phyloP scores from a whole-genome alignment of 2,329 filamentous ascomycete species.

The Ophiostoma novo-ulmi region DNA sequence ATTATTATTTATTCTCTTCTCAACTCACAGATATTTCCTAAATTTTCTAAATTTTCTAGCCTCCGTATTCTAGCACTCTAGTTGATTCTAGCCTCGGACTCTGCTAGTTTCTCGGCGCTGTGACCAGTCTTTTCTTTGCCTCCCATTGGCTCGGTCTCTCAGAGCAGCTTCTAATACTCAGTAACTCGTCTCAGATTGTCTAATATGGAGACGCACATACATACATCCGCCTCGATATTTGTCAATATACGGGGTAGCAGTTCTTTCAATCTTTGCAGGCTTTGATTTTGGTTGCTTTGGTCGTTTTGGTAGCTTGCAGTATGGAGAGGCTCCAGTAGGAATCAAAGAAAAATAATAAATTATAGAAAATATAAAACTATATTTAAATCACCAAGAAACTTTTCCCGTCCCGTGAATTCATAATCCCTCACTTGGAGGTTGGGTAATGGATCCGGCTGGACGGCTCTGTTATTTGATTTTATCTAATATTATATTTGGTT shows the following conservation, averaged over 20 bases:
- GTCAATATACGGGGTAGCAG: conserved; percentile 1
- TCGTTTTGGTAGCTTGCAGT: not conserved
- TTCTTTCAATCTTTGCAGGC: not conserved
- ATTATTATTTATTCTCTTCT: not conserved
- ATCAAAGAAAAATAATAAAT: not conserved
- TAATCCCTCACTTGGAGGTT: conserved; percentile 3
- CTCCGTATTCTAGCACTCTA: not conserved
- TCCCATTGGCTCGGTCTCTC: not conserved
- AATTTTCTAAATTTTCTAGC: not conserved
- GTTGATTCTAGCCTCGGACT: not conserved
- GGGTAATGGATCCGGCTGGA: not conserved
- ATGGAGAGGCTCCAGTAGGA: not conserved
- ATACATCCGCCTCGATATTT: not conserved
- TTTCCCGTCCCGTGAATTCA: not conserved
- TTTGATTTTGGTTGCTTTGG: not conserved
- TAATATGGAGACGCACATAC: not conserved
- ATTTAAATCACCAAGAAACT: not conserved
- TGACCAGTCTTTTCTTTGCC: not conserved
- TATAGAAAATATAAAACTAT: not conserved
- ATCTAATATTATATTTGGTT: not conserved
- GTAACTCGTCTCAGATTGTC: not conserved
- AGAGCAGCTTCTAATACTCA: not conserved
- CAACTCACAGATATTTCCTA: too few relatives aligned
- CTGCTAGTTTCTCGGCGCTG: not conserved
- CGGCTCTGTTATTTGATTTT: not conserved